Conservation (phyloP, 2,329 filamentous ascomycete genomes). For the Remersonia thermophila region DNA sequence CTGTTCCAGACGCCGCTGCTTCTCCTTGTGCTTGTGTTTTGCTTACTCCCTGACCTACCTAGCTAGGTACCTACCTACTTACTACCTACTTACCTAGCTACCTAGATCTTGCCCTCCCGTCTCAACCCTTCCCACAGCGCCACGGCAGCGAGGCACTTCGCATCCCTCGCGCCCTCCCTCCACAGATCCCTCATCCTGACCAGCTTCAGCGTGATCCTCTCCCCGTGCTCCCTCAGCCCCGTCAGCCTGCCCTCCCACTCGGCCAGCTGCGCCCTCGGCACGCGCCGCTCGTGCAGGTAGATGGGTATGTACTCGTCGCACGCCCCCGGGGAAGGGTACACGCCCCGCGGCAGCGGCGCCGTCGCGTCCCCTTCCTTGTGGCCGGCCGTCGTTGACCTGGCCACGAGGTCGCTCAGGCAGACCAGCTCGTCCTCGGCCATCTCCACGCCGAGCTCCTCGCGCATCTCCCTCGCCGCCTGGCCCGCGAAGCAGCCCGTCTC, state of each 20-base stretch:
- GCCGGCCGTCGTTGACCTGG: too few species aligned
- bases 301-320: constrained; percentile 50
- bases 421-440: constrained; percentile 36
- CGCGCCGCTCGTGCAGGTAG: constrained; percentile 42
- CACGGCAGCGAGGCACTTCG: constrained; percentile 46
- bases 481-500: constrained; percentile 40
- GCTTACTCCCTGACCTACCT: too few species aligned
- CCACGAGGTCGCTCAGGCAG: constrained; percentile 39
- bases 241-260: constrained; percentile 47
- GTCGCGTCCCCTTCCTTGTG: too few species aligned
- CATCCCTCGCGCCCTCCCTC: constrained; percentile 44
- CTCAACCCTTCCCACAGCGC: constrained; percentile 46
- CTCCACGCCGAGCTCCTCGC: constrained; percentile 45
- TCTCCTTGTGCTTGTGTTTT: too few species aligned
- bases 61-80: too few species aligned
- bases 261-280: constrained; percentile 35
- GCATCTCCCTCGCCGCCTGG: constrained; percentile 45
- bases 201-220: constrained; percentile 50
- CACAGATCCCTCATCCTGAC: constrained; percentile 45
- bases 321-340: constrained; percentile 47
- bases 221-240: constrained; percentile 43
- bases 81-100: too few species aligned
- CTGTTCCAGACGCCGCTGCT: too few species aligned
- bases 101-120: constrained; percentile 31
- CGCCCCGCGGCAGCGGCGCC: constrained; percentile 34